Conservation (phyloP, 352 stramenopile species). For the Globisporangium paroecandrum region DNA sequence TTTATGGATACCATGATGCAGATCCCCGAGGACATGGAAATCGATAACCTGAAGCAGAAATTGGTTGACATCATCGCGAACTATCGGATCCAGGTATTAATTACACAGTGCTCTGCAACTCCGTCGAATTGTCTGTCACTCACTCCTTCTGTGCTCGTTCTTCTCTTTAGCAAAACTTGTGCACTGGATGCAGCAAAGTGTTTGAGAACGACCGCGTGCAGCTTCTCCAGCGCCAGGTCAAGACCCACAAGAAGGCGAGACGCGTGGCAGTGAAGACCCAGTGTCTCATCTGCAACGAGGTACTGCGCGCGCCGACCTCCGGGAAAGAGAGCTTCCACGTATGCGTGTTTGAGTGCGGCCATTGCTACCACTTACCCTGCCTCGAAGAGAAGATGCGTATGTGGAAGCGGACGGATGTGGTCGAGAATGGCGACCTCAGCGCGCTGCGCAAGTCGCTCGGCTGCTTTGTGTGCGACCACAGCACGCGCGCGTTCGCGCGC, state of each 20-base stretch:
- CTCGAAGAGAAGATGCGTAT: conserved; percentile 86
- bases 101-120: neutral
- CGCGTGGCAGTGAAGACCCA: conserved; percentile 53
- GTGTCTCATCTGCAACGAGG: conserved; percentile 64
- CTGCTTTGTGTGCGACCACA: conserved; percentile 85
- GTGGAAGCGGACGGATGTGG: conserved; percentile 68
- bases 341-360: conserved; percentile 82
- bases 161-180: conserved; percentile 67
- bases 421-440: conserved; percentile 41
- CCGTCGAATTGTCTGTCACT: neutral
- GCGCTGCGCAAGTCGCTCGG: conserved; percentile 44
- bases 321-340: conserved; percentile 54
- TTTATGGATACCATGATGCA: conserved; percentile 17
- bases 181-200: conserved; percentile 66
- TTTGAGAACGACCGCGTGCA: conserved; percentile 77
- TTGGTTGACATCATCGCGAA: conserved; percentile 75
- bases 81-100: conserved; percentile 74
- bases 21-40: conserved; percentile 83
- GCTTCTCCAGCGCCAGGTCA: conserved; percentile 63
- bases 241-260: conserved; percentile 54
- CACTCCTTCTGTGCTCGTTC: neutral
- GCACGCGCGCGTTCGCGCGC: conserved; percentile 51
- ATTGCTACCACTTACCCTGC: conserved; percentile 78
- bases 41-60: conserved; percentile 80
- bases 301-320: conserved; percentile 44